Conservation (phyloP, 768 basidiomycete species). For the Naganishia randhawae region DNA sequence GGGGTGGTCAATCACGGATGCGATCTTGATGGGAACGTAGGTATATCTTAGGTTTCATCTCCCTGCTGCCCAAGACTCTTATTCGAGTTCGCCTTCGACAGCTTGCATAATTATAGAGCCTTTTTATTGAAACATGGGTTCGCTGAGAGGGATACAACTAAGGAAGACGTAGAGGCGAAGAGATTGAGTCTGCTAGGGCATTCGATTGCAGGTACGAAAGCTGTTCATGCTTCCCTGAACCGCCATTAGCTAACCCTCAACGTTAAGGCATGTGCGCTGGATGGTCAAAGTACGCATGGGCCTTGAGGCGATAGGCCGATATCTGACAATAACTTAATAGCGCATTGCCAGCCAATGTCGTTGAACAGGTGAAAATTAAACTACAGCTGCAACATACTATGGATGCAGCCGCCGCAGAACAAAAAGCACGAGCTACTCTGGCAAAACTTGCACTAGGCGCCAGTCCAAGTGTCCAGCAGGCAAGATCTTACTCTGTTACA, state of each 20-base stretch:
- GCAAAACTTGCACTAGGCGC: background rate
- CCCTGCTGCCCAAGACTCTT: background rate
- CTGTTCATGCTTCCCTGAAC: background rate
- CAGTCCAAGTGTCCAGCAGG: background rate
- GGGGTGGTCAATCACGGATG: slow-evolving; percentile 50
- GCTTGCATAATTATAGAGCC: slow-evolving; percentile 48
- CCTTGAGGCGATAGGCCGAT: background rate
- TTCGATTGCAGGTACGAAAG: slow-evolving; percentile 38
- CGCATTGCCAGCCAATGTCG: slow-evolving; percentile 67
- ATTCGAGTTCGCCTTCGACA: slow-evolving; percentile 14
- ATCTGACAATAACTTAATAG: slow-evolving; percentile 49
- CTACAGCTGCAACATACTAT: slow-evolving; percentile 46
- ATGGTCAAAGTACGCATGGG: slow-evolving; percentile 47
- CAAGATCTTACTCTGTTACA: slow-evolving; percentile 50
- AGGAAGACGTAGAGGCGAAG: slow-evolving; percentile 10
- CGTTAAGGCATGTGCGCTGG: slow-evolving; percentile 40
- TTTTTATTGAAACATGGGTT: slow-evolving; percentile 42
- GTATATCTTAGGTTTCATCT: background rate
- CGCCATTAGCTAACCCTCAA: background rate
- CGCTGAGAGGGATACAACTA: slow-evolving; percentile 34
- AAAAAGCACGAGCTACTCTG: background rate
- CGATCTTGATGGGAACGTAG: slow-evolving; percentile 49
- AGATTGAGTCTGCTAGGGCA: slow-evolving; percentile 46
- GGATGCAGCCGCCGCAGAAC: slow-evolving; percentile 11
- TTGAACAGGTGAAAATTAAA: slow-evolving; percentile 71